A percentile compares a stretch with the other conserved stretches of the same genome.
phyloP scores from a whole-genome alignment of 495 filamentous ascomycete genomes.

The Daldinia decipiens region DNA sequence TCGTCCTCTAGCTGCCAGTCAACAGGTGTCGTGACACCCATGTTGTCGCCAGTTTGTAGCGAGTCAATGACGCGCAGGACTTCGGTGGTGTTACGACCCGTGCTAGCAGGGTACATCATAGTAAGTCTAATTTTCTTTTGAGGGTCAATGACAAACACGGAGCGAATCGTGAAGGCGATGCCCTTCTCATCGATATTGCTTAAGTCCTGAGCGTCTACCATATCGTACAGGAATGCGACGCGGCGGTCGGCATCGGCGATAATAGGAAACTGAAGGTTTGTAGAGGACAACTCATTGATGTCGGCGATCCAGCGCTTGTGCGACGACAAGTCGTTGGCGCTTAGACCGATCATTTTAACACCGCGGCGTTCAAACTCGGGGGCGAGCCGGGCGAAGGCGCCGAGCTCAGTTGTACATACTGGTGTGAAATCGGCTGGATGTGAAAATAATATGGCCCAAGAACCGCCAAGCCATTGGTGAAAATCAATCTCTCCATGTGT shows the following conservation, averaged over 20 bases:
- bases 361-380: conserved; percentile 93
- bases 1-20: conserved; percentile 91
- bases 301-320: conserved; percentile 87
- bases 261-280: conserved; percentile 88
- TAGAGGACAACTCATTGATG: conserved; percentile 88
- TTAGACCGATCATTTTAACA: conserved; percentile 95
- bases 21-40: conserved; percentile 91
- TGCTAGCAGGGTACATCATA: conserved; percentile 94
- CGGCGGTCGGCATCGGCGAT: conserved; percentile 95
- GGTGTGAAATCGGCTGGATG: conserved; percentile 95
- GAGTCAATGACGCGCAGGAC: conserved; percentile 95
- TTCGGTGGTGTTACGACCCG: conserved; percentile 95
- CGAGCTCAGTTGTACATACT: conserved; percentile 98
- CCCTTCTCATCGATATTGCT: conserved; percentile 93
- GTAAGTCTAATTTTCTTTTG: conserved; percentile 96
- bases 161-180: conserved; percentile 97
- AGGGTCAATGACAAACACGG: conserved; percentile 98
- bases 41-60: conserved; percentile 94
- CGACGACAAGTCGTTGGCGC: conserved; percentile 75
- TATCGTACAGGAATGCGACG: conserved; percentile 91
- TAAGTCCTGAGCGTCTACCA: conserved; percentile 81
- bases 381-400: conserved; percentile 94
- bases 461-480: conserved; percentile 93
- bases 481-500: conserved; percentile 93
- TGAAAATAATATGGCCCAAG: conserved; percentile 95